These are phyloP conservation scores for Leccinellum albellum DNA, from an alignment of 768 basidiomycete genomes.

Conservation along the genomic window DNA sequence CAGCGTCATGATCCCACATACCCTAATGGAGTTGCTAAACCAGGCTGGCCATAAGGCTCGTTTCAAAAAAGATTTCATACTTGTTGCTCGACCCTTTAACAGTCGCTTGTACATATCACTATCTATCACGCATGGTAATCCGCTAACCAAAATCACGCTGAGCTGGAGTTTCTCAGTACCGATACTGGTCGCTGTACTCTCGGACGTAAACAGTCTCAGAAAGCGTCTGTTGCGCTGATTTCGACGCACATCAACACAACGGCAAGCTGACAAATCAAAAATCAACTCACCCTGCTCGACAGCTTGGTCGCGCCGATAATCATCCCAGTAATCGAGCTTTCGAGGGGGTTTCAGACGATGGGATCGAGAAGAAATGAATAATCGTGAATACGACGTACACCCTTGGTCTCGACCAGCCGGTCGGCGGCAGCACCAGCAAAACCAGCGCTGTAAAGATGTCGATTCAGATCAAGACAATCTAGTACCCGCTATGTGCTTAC, in stretches of 20 bases:
- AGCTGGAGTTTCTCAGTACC: background rate
- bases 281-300: background rate
- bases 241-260: background rate
- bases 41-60: background rate
- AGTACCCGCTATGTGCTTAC: conserved; percentile 4
- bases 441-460: conserved; percentile 8
- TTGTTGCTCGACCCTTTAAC: background rate
- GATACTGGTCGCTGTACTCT: background rate
- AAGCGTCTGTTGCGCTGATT: background rate
- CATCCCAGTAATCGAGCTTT: conserved; percentile 4
- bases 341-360: background rate
- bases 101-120: background rate
- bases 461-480: background rate
- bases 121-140: background rate
- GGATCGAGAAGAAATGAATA: background rate
- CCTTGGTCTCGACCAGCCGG: conserved; percentile 18
- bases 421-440: conserved; percentile 1
- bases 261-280: background rate
- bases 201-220: background rate
- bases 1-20: no score
- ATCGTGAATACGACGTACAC: conserved; percentile 5
- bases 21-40: no score
- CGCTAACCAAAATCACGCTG: background rate
- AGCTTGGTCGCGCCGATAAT: background rate
- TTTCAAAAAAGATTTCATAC: background rate